Evolutionary conservation across 2,329 filamentous ascomycete species (phyloP).

Genomic region (Venturia carpophila): DNA sequence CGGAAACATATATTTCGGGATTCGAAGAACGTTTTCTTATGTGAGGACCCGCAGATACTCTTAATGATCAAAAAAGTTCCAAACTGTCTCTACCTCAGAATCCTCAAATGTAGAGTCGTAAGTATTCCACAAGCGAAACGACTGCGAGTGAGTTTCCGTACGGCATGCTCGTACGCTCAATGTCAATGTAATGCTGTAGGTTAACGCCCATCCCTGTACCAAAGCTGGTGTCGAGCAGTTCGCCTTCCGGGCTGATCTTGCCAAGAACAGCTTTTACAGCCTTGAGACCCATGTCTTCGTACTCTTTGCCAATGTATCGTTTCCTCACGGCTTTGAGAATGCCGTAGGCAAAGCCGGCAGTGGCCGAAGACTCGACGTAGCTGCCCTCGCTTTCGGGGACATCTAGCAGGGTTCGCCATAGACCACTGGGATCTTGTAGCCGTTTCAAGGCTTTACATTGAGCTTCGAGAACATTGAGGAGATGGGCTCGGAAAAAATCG

Average conservation of each 20-base stretch:
- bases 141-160: too few relatives aligned
- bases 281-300: constrained; percentile 53
- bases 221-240: constrained; percentile 67
- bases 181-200: constrained; percentile 70
- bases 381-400: constrained; percentile 57
- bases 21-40: background rate
- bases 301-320: constrained; percentile 58
- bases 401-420: constrained; percentile 71
- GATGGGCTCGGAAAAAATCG: constrained; percentile 54
- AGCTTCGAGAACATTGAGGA: constrained; percentile 57
- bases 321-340: constrained; percentile 66
- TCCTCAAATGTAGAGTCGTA: constrained; percentile 29
- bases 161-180: constrained; percentile 70
- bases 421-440: constrained; percentile 54
- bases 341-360: constrained; percentile 73
- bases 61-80: too few relatives aligned
- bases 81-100: too few relatives aligned
- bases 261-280: constrained; percentile 60
- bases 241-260: constrained; percentile 59
- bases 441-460: constrained; percentile 58
- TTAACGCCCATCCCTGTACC: constrained; percentile 69
- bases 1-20: background rate
- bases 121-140: too few relatives aligned
- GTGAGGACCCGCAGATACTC: too few relatives aligned
- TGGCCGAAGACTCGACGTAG: constrained; percentile 69